Conservation (phyloP, 2,329 filamentous ascomycete species). For the Tolypocladium capitatum region DNA sequence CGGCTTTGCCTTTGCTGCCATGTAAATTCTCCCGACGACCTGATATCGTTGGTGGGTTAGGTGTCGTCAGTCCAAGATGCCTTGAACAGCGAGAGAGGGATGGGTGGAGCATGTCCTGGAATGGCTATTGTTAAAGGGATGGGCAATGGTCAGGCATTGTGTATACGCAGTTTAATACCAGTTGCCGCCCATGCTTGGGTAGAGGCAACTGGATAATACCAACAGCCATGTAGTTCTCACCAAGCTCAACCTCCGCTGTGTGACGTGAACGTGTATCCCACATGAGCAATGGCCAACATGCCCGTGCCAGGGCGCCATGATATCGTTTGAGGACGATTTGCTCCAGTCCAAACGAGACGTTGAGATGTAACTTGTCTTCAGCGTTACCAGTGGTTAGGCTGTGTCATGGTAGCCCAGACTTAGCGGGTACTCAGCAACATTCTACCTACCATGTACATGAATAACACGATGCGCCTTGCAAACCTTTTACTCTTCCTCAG, state of each 20-base stretch:
- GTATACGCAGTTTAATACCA: background rate
- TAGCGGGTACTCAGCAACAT: background rate
- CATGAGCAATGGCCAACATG: too few relatives aligned
- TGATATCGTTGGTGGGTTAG: background rate
- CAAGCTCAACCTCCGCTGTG: background rate
- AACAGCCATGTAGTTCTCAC: background rate
- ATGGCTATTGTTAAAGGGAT: background rate
- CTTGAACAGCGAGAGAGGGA: background rate
- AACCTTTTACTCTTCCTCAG: conserved; percentile 12
- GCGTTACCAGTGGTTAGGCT: background rate
- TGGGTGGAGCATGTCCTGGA: background rate
- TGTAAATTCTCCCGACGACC: conserved; percentile 9
- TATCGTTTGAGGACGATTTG: too few relatives aligned
- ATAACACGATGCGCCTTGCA: conserved; percentile 9
- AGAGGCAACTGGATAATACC: background rate
- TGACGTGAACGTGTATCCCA: background rate
- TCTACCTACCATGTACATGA: conserved; percentile 1
- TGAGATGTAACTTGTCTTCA: background rate
- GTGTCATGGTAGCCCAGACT: background rate
- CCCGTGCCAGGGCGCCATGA: too few relatives aligned
- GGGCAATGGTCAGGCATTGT: background rate
- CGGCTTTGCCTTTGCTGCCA: conserved; percentile 14
- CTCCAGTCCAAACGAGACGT: background rate
- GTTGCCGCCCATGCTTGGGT: background rate
- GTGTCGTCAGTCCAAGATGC: background rate